Conservation (phyloP, 1,139 yeast species). For the Diutina scorzettiae region DNA sequence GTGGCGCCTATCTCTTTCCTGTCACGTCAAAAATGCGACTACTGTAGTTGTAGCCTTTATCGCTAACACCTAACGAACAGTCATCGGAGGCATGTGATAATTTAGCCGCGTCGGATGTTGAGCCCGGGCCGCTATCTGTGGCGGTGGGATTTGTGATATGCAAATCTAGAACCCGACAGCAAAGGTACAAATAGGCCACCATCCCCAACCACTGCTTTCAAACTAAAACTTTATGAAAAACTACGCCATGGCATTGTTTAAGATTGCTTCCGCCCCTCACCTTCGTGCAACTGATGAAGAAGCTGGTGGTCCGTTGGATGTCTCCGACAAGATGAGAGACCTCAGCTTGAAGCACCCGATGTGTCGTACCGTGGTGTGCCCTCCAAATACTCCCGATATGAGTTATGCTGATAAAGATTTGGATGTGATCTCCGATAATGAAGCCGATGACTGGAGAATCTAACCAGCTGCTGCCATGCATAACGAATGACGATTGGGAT, state of each 20-base stretch:
- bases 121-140: background rate
- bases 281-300: background rate
- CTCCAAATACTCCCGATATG: conserved; percentile 5
- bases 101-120: no score
- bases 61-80: no score
- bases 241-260: background rate
- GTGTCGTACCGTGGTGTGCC: background rate
- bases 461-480: background rate
- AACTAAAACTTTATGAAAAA: background rate
- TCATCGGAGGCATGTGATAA: no score
- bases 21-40: no score
- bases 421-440: background rate
- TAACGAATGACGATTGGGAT: background rate
- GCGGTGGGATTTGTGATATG: background rate
- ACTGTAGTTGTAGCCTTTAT: no score
- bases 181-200: background rate
- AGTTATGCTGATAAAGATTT: background rate
- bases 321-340: conserved; percentile 2
- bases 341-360: background rate
- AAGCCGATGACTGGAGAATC: conserved; percentile 2
- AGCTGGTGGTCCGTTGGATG: background rate
- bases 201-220: background rate
- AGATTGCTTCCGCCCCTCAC: conserved; percentile 1
- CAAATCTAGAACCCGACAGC: background rate
- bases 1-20: no score